Base-by-base conservation (phyloP, 768 basidiomycete genomes). In the Podaxis sp. region DNA sequence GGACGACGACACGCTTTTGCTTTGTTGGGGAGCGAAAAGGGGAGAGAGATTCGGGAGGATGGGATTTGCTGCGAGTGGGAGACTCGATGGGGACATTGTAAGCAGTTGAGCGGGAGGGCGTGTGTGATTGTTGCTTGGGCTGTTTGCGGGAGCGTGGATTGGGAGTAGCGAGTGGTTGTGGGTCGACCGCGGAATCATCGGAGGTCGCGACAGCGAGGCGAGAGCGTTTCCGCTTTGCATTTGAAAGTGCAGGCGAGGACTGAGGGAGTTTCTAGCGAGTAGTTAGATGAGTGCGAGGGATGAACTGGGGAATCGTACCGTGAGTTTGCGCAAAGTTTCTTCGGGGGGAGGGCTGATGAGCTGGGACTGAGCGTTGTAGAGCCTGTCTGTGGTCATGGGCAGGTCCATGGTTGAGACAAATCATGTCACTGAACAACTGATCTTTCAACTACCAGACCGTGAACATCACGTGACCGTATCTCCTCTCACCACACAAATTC, bases 341-440 rank as follows among this genome's bases (percentile, higher is more conserved):
- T 88, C 86, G 1, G 86, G 86, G 2, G 86, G 86, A 1, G 85
- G 86, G 64, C 85, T 86, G 62, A 88, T 84, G 44, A 75, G 68
- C 62, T 74, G 71, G 61, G 71, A 65, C 66, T 74, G 27, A 3
- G 61, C 25, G 69, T 65, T 48, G 68, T 66, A 44, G 67, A 71
- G 5, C 68, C 53, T 50, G 62, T 58, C 14, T 32, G 42, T 37
- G 50, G 57, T 63, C 58, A 47, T 11, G n/a, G 46, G 27, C 4
- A 40, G 16, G 42, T 44, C 42, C 42, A 44, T 44, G 4, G 38
- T 14, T 38, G 36, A 38, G 13, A 32, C 36, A 18, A 18, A 37
- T 25, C 25, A 42, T 16, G 25, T 32, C 32, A 6, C 13, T 11
- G 27, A 7, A 21, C 27, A 21, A 28, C 6, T 27, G 21, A 21